Evolutionary conservation across 163 green algal species (phyloP), one percentile per base, ranked within the genome.

Genomic region (Prototheca stagnorum): DNA sequence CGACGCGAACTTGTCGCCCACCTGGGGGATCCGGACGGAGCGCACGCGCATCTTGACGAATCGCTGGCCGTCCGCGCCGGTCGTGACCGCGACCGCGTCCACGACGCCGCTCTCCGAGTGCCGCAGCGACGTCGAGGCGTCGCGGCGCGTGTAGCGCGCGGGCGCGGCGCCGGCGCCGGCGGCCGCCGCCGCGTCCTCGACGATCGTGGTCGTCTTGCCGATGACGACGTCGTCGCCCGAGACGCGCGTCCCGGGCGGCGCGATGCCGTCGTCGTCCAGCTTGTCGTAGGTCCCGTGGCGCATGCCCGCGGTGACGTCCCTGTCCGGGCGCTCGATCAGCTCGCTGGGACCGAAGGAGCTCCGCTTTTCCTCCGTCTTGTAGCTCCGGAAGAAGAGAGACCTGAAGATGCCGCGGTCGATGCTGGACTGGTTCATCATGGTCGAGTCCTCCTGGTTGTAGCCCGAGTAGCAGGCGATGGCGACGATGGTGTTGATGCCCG

Each of bases 361-460:
- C 61, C 83, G 81, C 71, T 92, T 94, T 73, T 95, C 87, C 69
- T 95, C 87, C 42, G 92, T 87, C 66, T 79, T 77, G 67, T 93
- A 93, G 1, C 79, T 80, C 19, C 80, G 64, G 81, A 87, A 95
- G 65, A 93, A 93, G 60, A 94, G 91, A 54, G 80, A 93, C 4
- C 86, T 59, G 73, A 95, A 93, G 69, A 98, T 93, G 49, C 89
- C 89, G 1, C 89, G 57, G 68, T 98, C 89, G 34, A 98, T 96
- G 56, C 73, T 84, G 21, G 68, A 86, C 68, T 93, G 80, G 65
- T 96, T 96, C 77, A 98, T 92, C 77, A 98, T 96, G 21, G 95
- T 75, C 12, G 75, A 92, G 64, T 98, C 89, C 57, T 98, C 89
- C 75, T 98, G 89, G 78, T 98, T 98, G 75, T 96, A 98, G 3